Evolutionary conservation across 495 filamentous ascomycete genomes (phyloP).

Genomic region (Saxophila tyrrhenica): DNA sequence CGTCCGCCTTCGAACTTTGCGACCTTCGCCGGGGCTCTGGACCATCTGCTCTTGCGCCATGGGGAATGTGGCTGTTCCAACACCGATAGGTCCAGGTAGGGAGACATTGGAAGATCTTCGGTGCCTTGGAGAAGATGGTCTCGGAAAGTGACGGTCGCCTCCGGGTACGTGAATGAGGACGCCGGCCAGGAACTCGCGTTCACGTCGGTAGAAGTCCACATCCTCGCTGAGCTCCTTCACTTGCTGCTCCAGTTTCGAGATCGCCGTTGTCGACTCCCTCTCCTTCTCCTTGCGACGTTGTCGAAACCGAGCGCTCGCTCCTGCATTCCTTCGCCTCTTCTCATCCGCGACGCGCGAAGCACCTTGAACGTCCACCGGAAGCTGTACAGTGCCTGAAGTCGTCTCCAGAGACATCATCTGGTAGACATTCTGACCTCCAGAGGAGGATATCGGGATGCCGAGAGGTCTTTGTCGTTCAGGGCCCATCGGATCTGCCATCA

Average conservation of each 20-base stretch:
- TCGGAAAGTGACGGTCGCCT: slow-evolving; percentile 27
- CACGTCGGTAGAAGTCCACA: slow-evolving; percentile 30
- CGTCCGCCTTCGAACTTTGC: slow-evolving; percentile 17
- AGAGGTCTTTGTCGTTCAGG: slow-evolving; percentile 14
- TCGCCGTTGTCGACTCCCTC: slow-evolving; percentile 55
- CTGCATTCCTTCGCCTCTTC: slow-evolving; percentile 61
- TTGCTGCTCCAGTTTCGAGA: slow-evolving; percentile 53
- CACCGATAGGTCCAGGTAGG: not conserved
- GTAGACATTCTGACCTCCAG: slow-evolving; percentile 27
- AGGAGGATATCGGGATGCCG: slow-evolving; percentile 28
- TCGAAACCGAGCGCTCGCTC: slow-evolving; percentile 81
- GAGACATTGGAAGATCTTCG: slow-evolving; percentile 8
- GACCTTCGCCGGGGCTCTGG: slow-evolving; percentile 6
- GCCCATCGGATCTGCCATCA: not conserved
- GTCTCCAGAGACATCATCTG: slow-evolving; percentile 33
- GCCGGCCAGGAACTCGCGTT: slow-evolving; percentile 29
- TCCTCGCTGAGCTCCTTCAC: slow-evolving; percentile 30
- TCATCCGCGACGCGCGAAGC: slow-evolving; percentile 32
- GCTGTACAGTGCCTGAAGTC: slow-evolving; percentile 27
- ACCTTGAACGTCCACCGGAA: slow-evolving; percentile 34
- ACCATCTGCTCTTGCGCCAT: not conserved
- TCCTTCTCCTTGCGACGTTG: slow-evolving; percentile 84
- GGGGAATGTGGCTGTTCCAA: not conserved
- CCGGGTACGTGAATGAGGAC: slow-evolving; percentile 22
- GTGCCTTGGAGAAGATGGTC: slow-evolving; percentile 24